phyloP scores from a whole-genome alignment of 225 moss, liverwort and hornwort genomes.

The Marchantia paleacea region DNA sequence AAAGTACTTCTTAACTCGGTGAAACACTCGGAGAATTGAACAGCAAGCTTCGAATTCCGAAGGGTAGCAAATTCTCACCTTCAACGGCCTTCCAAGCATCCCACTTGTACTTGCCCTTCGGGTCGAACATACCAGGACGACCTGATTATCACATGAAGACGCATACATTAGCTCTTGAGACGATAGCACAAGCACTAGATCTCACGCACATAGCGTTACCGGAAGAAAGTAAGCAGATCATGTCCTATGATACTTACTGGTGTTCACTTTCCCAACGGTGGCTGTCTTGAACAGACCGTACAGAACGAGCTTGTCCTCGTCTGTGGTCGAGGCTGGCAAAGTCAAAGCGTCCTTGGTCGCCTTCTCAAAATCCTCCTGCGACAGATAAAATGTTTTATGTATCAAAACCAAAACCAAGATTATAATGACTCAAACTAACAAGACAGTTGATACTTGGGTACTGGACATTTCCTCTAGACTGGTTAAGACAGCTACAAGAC shows the following conservation, averaged over 20 bases:
- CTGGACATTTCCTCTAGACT: not conserved
- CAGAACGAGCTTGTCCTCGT: slow-evolving; percentile 67
- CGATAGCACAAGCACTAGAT: not conserved
- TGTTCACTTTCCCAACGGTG: slow-evolving; percentile 67
- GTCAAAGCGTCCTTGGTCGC: slow-evolving; percentile 68
- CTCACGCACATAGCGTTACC: not conserved
- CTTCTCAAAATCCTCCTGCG: slow-evolving; percentile 71
- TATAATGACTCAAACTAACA: not conserved
- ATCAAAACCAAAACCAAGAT: not conserved
- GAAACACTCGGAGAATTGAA: not conserved
- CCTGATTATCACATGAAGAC: not conserved
- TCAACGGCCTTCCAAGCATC: slow-evolving; percentile 89
- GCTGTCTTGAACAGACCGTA: slow-evolving; percentile 71
- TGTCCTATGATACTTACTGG: slow-evolving; percentile 20
- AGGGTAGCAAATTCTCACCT: slow-evolving; percentile 21
- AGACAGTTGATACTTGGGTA: not conserved
- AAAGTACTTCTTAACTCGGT: not conserved
- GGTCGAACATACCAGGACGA: slow-evolving; percentile 61
- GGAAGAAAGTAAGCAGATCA: not conserved
- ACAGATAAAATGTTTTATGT: not conserved
- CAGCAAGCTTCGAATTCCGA: not conserved
- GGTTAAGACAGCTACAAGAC: not conserved
- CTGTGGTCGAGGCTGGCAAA: slow-evolving; percentile 49
- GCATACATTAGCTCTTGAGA: not conserved
- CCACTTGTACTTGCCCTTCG: slow-evolving; percentile 89